Percentiles rank a stretch among this genome's conserved stretches.
These are phyloP conservation scores for Mayamaea pseudoterrestris DNA, from an alignment of 108 stramenopile genomes.

Conservation along the genomic window DNA sequence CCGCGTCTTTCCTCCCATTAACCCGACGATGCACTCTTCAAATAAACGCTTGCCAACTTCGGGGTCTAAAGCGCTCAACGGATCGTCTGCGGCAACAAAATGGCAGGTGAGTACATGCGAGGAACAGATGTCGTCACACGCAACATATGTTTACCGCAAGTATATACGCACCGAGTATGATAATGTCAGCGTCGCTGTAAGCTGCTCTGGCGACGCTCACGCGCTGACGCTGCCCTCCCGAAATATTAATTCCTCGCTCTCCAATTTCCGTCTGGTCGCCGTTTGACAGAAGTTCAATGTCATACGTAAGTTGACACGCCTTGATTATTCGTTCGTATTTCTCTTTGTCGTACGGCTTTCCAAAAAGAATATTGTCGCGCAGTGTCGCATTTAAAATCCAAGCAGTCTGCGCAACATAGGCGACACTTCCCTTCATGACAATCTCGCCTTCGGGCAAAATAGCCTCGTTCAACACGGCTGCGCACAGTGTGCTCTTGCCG, in stretches of 20 bases:
- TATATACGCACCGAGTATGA: no score
- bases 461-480: slow-evolving; percentile 71
- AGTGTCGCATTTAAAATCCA: slow-evolving; percentile 95
- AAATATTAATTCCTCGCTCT: slow-evolving; percentile 78
- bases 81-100: no score
- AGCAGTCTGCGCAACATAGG: slow-evolving; percentile 77
- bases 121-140: no score
- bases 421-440: slow-evolving; percentile 36
- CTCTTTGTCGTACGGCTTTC: slow-evolving; percentile 35
- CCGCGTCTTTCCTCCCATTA: slow-evolving; percentile 63
- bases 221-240: slow-evolving; percentile 93
- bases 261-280: slow-evolving; percentile 96
- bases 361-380: slow-evolving; percentile 92
- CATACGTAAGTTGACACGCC: slow-evolving; percentile 72
- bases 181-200: slow-evolving; percentile 76
- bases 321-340: slow-evolving; percentile 66
- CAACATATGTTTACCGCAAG: no score
- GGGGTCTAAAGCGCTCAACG: slow-evolving; percentile 72
- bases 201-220: slow-evolving; percentile 93
- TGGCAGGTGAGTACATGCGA: no score
- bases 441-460: slow-evolving; percentile 33
- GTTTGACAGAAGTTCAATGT: slow-evolving; percentile 62
- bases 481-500: slow-evolving; percentile 66
- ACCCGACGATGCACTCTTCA: slow-evolving; percentile 52
- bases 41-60: slow-evolving; percentile 74